These are phyloP conservation scores for Narthecium ossifragum DNA, from an alignment of 106 monocot species.

Conservation along the genomic window DNA sequence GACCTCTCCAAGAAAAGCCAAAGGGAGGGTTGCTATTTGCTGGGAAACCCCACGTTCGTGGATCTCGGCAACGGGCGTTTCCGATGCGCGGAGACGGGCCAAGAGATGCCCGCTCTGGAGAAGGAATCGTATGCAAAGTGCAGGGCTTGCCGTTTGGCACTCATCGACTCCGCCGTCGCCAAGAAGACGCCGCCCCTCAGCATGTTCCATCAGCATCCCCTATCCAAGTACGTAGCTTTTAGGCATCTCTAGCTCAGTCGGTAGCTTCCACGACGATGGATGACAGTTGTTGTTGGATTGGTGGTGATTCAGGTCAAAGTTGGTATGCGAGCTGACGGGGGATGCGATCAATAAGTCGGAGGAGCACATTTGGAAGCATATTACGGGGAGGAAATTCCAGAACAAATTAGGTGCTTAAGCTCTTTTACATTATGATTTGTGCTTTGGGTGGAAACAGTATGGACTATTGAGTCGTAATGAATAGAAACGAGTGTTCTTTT, in stretches of 20 bases:
- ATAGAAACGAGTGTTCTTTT: too few species aligned
- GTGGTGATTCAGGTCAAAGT: slow-evolving; percentile 46
- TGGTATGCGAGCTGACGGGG: slow-evolving; percentile 83
- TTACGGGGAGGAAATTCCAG: slow-evolving; percentile 73
- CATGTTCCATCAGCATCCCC: slow-evolving; percentile 54
- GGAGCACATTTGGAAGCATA: slow-evolving; percentile 97
- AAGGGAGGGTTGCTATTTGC: slow-evolving; percentile 54
- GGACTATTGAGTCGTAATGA: too few species aligned
- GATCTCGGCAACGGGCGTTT: slow-evolving; percentile 57
- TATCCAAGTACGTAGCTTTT: slow-evolving; percentile 33
- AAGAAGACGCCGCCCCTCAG: slow-evolving; percentile 67
- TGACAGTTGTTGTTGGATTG: not conserved
- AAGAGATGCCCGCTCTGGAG: slow-evolving; percentile 65
- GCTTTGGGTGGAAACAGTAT: not conserved
- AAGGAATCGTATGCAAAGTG: slow-evolving; percentile 48
- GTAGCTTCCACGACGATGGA: not conserved
- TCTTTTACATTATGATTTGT: not conserved
- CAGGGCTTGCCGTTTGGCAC: slow-evolving; percentile 66
- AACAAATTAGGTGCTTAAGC: slow-evolving; percentile 64
- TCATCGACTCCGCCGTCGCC: slow-evolving; percentile 62
- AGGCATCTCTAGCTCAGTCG: not conserved
- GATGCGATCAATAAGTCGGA: slow-evolving; percentile 77
- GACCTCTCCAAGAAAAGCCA: slow-evolving; percentile 8
- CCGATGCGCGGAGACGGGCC: slow-evolving; percentile 80
- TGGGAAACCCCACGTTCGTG: slow-evolving; percentile 59